phyloP scores from a whole-genome alignment of 148 eudicot species.

The Camellia japonica region DNA sequence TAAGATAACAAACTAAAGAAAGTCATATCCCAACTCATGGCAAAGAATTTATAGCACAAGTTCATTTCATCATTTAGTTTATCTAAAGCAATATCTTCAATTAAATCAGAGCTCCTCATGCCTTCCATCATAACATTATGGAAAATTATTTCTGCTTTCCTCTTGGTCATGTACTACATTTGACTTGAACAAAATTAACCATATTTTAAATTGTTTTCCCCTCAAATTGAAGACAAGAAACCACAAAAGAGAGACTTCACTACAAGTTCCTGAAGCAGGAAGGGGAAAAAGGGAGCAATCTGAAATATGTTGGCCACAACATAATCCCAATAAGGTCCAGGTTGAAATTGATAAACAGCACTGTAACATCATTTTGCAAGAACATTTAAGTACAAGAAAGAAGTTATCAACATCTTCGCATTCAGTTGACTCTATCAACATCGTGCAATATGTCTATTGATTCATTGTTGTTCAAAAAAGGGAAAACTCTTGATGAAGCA shows the following conservation, averaged over 20 bases:
- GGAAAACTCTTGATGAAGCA: not conserved
- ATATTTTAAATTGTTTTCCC: not conserved
- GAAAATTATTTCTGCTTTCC: not conserved
- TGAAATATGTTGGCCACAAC: not conserved
- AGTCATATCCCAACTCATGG: not conserved
- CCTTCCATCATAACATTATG: not conserved
- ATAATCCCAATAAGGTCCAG: not conserved
- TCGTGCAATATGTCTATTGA: not conserved
- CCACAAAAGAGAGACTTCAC: not conserved
- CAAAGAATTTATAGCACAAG: not conserved
- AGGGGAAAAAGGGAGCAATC: not conserved
- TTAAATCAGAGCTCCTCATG: not conserved
- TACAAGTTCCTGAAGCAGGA: not conserved
- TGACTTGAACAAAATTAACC: not conserved
- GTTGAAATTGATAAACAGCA: not conserved
- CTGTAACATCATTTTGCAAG: not conserved
- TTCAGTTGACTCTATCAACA: not conserved
- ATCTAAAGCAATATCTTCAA: not conserved
- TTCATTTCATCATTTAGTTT: not conserved
- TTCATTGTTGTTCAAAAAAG: not conserved
- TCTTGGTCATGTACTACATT: not conserved
- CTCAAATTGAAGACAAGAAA: conserved; percentile 1
- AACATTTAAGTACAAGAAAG: not conserved
- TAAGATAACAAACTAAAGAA: not conserved
- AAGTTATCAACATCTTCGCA: not conserved